These are phyloP conservation scores for Wallacemonas rigidus DNA, from an alignment of 208 protist species.

Conservation along the genomic window DNA sequence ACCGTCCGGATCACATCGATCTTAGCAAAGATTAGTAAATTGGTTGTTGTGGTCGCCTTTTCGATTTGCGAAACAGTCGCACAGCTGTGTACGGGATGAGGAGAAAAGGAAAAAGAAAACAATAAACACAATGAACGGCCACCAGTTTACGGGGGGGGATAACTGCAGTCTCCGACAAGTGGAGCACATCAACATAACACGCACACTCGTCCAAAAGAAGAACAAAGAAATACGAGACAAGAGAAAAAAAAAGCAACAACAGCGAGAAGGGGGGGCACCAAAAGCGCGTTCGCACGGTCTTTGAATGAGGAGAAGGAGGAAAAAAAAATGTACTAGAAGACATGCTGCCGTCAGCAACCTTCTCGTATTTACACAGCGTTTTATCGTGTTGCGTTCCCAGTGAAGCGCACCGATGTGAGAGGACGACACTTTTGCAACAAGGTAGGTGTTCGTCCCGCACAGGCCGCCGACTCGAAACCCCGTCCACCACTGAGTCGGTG, in stretches of 20 bases:
- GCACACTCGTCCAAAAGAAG: background rate
- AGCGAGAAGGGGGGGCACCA: no score
- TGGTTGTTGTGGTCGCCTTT: no score
- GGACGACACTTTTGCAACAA: background rate
- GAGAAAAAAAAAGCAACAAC: background rate
- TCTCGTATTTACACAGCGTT: background rate
- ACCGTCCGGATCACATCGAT: no score
- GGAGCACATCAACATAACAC: conserved; percentile 8
- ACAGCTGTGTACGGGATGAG: background rate
- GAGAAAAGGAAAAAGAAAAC: background rate
- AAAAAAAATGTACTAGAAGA: background rate
- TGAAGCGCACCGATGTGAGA: background rate
- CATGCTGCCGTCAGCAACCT: background rate
- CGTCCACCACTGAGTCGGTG: no score
- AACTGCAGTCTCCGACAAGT: background rate
- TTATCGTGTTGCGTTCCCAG: background rate
- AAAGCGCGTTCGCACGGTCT: no score
- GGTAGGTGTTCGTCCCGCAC: no score
- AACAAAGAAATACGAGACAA: conserved; percentile 2
- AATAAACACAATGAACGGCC: background rate
- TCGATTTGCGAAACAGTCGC: background rate
- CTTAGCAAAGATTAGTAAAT: no score
- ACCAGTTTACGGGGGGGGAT: background rate
- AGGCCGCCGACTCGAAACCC: no score
- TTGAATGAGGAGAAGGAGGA: background rate